phyloP scores from a whole-genome alignment of 192 early-diverging fungal genomes.

The Coemansia sp. region DNA sequence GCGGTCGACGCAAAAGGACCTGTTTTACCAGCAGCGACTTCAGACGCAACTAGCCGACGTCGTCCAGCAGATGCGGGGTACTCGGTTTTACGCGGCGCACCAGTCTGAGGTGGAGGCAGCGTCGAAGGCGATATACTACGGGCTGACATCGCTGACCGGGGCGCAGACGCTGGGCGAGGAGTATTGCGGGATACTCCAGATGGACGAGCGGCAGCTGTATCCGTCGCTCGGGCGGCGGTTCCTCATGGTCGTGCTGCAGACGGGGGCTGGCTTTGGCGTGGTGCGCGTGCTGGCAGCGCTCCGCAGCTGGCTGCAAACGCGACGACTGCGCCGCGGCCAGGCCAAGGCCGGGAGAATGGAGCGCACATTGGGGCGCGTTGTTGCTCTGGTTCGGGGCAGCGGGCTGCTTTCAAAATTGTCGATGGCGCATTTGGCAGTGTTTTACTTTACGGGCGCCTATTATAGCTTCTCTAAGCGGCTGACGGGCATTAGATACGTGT shows the following conservation, averaged over 20 bases:
- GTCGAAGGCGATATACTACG: slow-evolving; percentile 72
- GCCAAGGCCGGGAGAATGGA: not conserved
- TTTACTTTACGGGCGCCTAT: slow-evolving; percentile 86
- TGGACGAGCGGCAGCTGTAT: slow-evolving; percentile 50
- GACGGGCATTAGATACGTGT: slow-evolving; percentile 79
- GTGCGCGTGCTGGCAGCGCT: slow-evolving; percentile 6
- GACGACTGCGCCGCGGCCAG: slow-evolving; percentile 2
- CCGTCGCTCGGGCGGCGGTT: slow-evolving; percentile 52
- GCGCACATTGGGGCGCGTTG: not conserved
- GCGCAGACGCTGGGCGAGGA: slow-evolving; percentile 94
- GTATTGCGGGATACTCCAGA: slow-evolving; percentile 88
- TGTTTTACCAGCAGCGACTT: slow-evolving; percentile 73
- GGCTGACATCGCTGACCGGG: slow-evolving; percentile 67
- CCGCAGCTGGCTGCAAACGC: slow-evolving; percentile 28
- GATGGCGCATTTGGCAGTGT: slow-evolving; percentile 77
- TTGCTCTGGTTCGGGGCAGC: slow-evolving; percentile 6
- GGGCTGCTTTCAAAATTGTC: slow-evolving; percentile 15
- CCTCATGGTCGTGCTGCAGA: slow-evolving; percentile 39
- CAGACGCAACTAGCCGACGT: slow-evolving; percentile 64
- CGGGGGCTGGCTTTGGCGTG: slow-evolving; percentile 14
- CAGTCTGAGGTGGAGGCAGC: slow-evolving; percentile 62
- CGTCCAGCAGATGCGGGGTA: slow-evolving; percentile 64
- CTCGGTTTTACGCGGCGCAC: slow-evolving; percentile 55
- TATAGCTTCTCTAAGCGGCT: slow-evolving; percentile 82
- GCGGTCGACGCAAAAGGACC: slow-evolving; percentile 87